Base-by-base conservation (phyloP, 495 filamentous ascomycete genomes). In the Ramalina intermedia region DNA sequence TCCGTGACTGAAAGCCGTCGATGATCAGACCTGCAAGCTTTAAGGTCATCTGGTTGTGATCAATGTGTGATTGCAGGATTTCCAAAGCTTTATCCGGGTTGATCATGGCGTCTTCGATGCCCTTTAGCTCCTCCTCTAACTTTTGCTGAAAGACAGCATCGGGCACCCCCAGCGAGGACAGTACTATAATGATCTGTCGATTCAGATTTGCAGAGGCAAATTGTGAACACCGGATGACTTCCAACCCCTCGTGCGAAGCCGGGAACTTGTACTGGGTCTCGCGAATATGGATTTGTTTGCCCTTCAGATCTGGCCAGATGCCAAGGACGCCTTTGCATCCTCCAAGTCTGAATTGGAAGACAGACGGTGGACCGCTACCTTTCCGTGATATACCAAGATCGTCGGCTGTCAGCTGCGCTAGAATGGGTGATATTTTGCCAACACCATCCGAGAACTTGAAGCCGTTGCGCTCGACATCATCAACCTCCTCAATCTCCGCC, bases 301-400 rank as follows among this genome's bases (percentile, higher is more conserved):
- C 68, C 33, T 61, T 65, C 29, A 73, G 70, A 6, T 84, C 74
- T 2, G 81, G 71, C 56, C 74, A 87, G 8, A 84, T 65, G 2
- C 79, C 79, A 13, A 99, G 70, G 40, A 99, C 78, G 1, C 91
- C 91, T 65, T 99, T 99, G 59, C 78, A 87, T 14, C 91, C 93
- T 14, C 83, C 91, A 51, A 94, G 72, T 14, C 93, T 83, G 55
- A 96, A 94, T 57, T 99, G 91, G 54, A 84, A 87, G 0, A 83
- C 84, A 0, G 87, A 94, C 0, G 90, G 89, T 37, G 72, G 63
- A 1, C 70, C 56, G 1, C 63, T 58, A 12, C 60, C 62, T 1
- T 60, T 49, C 4, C 68, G 71, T 14, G 60, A 68, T 29, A 86
- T 59, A 0, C 72, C 67, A 18, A 89, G 71, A 47, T 88, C 80